Conservation (phyloP, 768 basidiomycete genomes). For the Xerocomus potaroensis region DNA sequence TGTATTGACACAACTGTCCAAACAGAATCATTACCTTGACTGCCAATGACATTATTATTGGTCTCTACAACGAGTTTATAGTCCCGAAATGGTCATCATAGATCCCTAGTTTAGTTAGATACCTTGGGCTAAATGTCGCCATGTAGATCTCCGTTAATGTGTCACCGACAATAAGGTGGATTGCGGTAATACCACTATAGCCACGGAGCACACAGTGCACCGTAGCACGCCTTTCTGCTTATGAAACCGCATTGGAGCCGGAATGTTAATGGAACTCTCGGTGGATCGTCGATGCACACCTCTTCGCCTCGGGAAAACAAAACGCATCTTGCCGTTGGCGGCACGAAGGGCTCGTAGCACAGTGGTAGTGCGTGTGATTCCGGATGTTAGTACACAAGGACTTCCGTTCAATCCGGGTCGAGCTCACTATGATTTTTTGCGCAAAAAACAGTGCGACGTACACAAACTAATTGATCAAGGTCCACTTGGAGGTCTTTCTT, state of each 20-base stretch:
- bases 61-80: conserved; percentile 53
- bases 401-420: conserved; percentile 44
- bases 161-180: no score
- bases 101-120: background rate
- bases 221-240: no score
- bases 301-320: background rate
- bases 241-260: no score
- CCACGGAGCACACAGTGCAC: no score
- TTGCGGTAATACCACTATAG: no score
- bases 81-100: conserved; percentile 12
- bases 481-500: conserved; percentile 63
- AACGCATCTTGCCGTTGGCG: background rate
- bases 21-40: conserved; percentile 85
- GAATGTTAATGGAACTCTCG: no score
- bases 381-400: conserved; percentile 33
- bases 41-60: conserved; percentile 74
- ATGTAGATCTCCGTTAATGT: background rate
- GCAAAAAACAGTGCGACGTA: no score
- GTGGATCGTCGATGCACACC: no score
- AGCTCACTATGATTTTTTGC: conserved; percentile 20
- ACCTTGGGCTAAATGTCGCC: background rate
- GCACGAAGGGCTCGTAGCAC: conserved; percentile 21
- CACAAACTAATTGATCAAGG: conserved; percentile 21
- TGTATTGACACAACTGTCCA: conserved; percentile 1
- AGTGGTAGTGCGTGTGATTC: conserved; percentile 36